Evolutionary conservation across 257 asterid genomes (phyloP).

Genomic region (Buddleja alternifolia): DNA sequence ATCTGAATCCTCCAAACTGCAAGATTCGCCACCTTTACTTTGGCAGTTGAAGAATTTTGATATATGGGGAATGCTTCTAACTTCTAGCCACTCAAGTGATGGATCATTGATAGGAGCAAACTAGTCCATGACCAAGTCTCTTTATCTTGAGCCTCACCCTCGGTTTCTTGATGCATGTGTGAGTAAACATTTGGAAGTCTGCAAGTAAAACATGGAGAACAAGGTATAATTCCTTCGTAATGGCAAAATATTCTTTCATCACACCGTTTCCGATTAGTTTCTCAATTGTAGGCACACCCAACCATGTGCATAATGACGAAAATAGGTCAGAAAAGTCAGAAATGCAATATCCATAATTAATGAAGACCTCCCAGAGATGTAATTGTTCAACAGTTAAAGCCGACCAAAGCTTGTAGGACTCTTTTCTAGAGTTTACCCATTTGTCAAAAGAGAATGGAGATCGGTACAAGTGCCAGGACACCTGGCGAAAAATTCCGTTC

Average conservation of each 20-base stretch:
- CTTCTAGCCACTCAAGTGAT: conserved; percentile 67
- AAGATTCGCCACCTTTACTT: conserved; percentile 33
- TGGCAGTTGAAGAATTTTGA: conserved; percentile 40
- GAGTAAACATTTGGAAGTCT: conserved; percentile 78
- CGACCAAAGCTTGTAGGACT: conserved; percentile 73
- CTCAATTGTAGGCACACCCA: conserved; percentile 63
- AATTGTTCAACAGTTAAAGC: conserved; percentile 83
- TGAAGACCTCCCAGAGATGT: conserved; percentile 80
- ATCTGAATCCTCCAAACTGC: conserved; percentile 44
- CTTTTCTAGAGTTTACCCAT: conserved; percentile 73
- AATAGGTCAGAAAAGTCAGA: conserved; percentile 70
- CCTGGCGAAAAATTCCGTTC: conserved; percentile 63
- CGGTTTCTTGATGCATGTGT: conserved; percentile 32
- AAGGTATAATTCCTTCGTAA: conserved; percentile 76
- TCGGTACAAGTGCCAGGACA: conserved; percentile 83
- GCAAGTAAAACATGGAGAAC: conserved; percentile 65
- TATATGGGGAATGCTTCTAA: conserved; percentile 48
- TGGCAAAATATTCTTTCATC: conserved; percentile 69
- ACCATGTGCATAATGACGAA: conserved; percentile 74
- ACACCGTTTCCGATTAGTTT: conserved; percentile 51
- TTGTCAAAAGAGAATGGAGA: conserved; percentile 61
- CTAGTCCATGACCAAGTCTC: conserved; percentile 72
- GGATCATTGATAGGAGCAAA: conserved; percentile 71
- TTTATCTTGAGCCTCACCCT: conserved; percentile 40
- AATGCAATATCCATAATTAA: conserved; percentile 62